Evolutionary conservation across 228 moss, liverwort and hornwort genomes (phyloP).

Genomic region (Sphagnum magellanicum): DNA sequence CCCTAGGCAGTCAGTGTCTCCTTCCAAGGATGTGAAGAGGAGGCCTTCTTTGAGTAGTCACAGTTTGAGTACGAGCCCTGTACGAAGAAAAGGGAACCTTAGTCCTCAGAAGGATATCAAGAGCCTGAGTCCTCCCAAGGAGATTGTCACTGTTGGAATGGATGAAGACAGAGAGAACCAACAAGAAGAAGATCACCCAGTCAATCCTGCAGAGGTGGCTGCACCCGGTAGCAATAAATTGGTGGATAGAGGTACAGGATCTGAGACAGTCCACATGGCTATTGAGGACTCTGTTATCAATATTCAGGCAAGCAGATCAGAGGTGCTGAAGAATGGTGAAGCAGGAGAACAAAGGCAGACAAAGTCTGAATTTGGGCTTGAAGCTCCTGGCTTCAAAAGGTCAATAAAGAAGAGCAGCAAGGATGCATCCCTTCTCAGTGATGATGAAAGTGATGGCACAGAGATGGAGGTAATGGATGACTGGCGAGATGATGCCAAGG

Average conservation of each 20-base stretch:
- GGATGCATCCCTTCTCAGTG: slow-evolving; percentile 25
- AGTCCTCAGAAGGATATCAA: slow-evolving; percentile 26
- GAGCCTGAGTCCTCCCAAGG: slow-evolving; percentile 13
- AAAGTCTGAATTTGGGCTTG: slow-evolving; percentile 15
- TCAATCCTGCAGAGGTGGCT: background rate
- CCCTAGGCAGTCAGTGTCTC: slow-evolving; percentile 59
- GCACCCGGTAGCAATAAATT: background rate
- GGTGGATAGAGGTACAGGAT: slow-evolving; percentile 12
- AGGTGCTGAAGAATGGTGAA: slow-evolving; percentile 15
- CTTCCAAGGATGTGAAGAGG: slow-evolving; percentile 41
- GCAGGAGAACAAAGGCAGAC: slow-evolving; percentile 1
- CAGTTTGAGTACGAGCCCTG: slow-evolving; percentile 48
- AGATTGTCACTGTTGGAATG: slow-evolving; percentile 4
- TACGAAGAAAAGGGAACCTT: slow-evolving; percentile 25
- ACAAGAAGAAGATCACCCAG: no score
- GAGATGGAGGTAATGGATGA: slow-evolving; percentile 73
- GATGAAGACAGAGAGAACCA: slow-evolving; percentile 9
- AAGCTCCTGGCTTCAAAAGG: slow-evolving; percentile 44
- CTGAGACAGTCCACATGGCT: slow-evolving; percentile 13
- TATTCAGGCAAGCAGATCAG: slow-evolving; percentile 22
- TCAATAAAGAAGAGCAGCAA: slow-evolving; percentile 47
- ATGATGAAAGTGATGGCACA: slow-evolving; percentile 48
- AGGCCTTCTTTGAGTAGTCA: slow-evolving; percentile 40
- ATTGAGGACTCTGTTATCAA: slow-evolving; percentile 26
- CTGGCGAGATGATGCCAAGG: slow-evolving; percentile 79